A percentile compares a stretch with the other conserved stretches of the same genome.
These are phyloP conservation scores for Cyanidioschyzon merolae DNA, from an alignment of 23 red algal genomes.

Conservation along the genomic window DNA sequence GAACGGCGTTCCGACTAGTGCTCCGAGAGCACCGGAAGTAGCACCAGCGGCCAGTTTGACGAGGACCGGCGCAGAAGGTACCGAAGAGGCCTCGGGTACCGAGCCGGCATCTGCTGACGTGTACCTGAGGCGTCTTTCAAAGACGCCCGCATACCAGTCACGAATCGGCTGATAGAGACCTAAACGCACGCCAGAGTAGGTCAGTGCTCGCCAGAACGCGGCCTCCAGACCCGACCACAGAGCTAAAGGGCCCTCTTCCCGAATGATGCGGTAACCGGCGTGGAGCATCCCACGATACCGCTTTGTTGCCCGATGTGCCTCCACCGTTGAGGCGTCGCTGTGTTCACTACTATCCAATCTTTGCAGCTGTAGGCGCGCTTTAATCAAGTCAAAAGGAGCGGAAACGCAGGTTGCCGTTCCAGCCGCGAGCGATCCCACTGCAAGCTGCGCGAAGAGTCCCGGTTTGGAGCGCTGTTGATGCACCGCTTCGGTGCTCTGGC, in stretches of 20 bases:
- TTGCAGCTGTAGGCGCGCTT: constrained; percentile 8
- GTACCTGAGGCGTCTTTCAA: too few species aligned
- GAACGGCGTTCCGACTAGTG: constrained; percentile 24
- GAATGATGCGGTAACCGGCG: background rate
- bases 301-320: background rate
- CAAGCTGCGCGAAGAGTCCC: background rate
- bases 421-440: background rate
- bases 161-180: constrained; percentile 28
- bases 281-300: constrained; percentile 14
- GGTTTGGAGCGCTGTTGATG: background rate
- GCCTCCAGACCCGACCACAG: background rate
- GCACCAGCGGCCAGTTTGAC: constrained; percentile 14
- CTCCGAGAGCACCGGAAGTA: constrained; percentile 18
- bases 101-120: background rate
- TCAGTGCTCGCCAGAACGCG: background rate
- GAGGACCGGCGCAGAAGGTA: background rate
- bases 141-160: background rate
- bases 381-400: constrained; percentile 7
- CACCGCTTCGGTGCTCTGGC: too few species aligned
- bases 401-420: background rate
- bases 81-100: background rate
- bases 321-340: background rate
- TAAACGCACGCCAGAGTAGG: constrained; percentile 24
- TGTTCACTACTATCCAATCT: background rate
- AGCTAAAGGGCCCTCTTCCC: background rate